phyloP scores from a whole-genome alignment of 1,139 yeast genomes.

The Taphrina wiesneri region DNA sequence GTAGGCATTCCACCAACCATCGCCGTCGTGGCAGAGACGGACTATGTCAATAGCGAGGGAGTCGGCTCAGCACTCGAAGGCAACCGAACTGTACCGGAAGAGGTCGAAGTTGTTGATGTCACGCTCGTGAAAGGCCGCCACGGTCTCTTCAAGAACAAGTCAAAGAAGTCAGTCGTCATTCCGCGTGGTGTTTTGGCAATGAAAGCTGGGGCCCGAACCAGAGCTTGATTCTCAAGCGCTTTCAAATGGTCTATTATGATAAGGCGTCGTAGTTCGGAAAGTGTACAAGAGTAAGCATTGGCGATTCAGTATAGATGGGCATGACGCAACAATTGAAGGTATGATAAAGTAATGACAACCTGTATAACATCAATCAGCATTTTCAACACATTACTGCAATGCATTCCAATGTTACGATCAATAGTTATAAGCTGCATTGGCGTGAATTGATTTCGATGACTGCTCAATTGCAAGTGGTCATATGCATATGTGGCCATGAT shows the following conservation, averaged over 20 bases:
- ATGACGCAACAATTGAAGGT: neutral
- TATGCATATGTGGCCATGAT: no score
- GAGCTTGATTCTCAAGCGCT: neutral
- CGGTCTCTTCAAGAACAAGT: neutral
- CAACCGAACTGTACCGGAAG: neutral
- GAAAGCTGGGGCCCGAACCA: slow-evolving; percentile 7
- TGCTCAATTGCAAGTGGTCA: no score
- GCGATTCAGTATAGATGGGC: neutral
- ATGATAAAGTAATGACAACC: neutral
- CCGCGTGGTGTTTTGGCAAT: slow-evolving; percentile 8
- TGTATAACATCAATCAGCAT: no score
- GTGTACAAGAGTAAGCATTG: neutral
- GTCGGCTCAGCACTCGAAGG: neutral
- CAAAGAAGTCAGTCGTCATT: neutral
- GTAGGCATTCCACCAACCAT: neutral
- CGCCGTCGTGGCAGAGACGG: neutral
- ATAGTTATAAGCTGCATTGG: no score
- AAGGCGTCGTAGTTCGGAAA: neutral
- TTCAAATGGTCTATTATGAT: neutral
- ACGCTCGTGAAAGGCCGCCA: neutral
- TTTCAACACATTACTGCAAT: no score
- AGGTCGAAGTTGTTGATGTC: neutral
- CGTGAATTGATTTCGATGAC: no score
- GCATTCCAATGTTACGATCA: no score
- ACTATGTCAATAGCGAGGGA: neutral